phyloP scores from a whole-genome alignment of 345 rosid genomes.

The Eucalyptus regnans region DNA sequence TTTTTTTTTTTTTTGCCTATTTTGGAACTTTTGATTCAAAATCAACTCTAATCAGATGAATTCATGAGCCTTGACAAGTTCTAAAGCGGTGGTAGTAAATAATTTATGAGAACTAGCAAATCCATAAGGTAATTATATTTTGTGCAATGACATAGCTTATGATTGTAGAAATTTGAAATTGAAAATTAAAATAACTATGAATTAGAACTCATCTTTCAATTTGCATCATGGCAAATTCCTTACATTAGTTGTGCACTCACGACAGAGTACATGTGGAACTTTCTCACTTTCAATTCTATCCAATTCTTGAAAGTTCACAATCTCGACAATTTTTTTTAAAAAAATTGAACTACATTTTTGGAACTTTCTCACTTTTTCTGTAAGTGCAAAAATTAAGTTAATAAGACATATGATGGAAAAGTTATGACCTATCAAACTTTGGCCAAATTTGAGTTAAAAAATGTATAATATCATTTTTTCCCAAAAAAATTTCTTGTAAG shows the following conservation, averaged over 20 bases:
- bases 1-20: not conserved
- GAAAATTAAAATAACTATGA: not conserved
- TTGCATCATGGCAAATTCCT: not conserved
- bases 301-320: too few relatives aligned
- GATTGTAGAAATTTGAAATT: not conserved
- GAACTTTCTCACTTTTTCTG: not conserved
- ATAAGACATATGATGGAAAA: not conserved
- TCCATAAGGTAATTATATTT: not conserved
- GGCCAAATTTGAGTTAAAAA: not conserved
- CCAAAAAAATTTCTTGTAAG: too few relatives aligned
- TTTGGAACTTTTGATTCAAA: not conserved
- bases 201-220: not conserved
- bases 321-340: too few relatives aligned
- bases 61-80: not conserved
- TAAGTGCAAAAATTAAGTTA: not conserved
- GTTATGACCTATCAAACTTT: not conserved
- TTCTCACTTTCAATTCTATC: too few relatives aligned
- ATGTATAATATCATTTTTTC: too few relatives aligned
- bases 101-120: not conserved
- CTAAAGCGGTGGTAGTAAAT: not conserved
- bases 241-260: not conserved
- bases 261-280: too few relatives aligned
- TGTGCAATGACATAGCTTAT: not conserved
- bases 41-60: not conserved
- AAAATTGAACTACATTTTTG: not conserved